Evolutionary conservation across 768 basidiomycete genomes (phyloP).

Genomic region (Amanita jacksonii): DNA sequence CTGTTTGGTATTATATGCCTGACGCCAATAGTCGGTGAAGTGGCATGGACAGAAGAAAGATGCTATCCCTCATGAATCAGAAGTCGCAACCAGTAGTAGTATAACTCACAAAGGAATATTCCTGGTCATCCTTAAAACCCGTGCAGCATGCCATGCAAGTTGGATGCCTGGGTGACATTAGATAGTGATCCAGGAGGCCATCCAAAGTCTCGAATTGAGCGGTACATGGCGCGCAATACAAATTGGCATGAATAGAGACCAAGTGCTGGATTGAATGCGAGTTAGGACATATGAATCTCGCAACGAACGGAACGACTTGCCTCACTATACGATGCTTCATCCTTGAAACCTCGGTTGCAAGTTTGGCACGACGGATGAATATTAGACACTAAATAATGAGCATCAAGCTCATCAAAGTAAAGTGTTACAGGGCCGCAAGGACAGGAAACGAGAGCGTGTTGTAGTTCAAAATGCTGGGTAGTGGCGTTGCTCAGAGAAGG

Average conservation of each 20-base stretch:
- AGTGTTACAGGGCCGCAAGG: constrained; percentile 21
- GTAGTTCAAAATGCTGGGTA: constrained; percentile 24
- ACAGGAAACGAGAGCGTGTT: constrained; percentile 20
- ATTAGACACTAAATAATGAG: constrained; percentile 29
- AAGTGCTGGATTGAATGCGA: neutral
- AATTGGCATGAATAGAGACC: constrained; percentile 7
- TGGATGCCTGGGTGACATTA: constrained; percentile 33
- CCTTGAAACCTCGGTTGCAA: constrained; percentile 32
- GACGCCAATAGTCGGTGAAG: constrained; percentile 6
- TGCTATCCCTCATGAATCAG: constrained; percentile 12
- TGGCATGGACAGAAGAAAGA: constrained; percentile 7
- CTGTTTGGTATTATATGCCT: neutral
- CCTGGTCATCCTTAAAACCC: constrained; percentile 30
- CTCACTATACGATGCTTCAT: constrained; percentile 18
- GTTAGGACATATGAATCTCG: neutral
- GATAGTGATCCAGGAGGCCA: constrained; percentile 30
- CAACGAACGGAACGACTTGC: constrained; percentile 16
- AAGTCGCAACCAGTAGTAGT: neutral
- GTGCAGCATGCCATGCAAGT: constrained; percentile 32
- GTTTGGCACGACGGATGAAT: constrained; percentile 35
- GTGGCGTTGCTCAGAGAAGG: neutral
- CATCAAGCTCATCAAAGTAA: constrained; percentile 27
- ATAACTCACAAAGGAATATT: constrained; percentile 25
- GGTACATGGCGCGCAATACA: constrained; percentile 26
- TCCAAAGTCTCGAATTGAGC: constrained; percentile 29